Evolutionary conservation across 108 stramenopile genomes (phyloP).

Genomic region (Epithemia pelagica): DNA sequence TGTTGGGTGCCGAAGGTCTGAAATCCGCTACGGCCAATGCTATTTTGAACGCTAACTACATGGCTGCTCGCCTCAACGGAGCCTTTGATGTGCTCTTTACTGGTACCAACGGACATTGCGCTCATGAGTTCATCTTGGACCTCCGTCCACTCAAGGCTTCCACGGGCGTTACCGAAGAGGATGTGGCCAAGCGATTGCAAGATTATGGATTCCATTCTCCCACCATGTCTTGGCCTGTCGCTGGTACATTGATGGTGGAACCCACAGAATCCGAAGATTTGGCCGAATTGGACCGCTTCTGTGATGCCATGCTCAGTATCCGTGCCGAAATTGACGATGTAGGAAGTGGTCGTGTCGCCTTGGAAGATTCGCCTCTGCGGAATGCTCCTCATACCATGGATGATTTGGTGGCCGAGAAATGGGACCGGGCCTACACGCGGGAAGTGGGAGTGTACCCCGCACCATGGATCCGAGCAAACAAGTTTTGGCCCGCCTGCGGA

Average conservation of each 20-base stretch:
- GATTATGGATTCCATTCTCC: conserved; percentile 99
- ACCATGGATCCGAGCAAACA: conserved; percentile 90
- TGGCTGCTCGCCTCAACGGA: conserved; percentile 89
- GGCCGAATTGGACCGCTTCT: conserved; percentile 95
- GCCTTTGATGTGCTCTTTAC: conserved; percentile 87
- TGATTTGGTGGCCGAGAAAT: conserved; percentile 74
- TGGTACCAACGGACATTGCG: conserved; percentile 96
- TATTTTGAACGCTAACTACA: conserved; percentile 99
- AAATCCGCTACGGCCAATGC: conserved; percentile 86
- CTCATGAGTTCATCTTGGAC: conserved; percentile 99
- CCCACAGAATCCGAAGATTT: conserved; percentile 98
- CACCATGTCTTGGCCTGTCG: conserved; percentile 99
- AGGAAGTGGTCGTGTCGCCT: conserved; percentile 74
- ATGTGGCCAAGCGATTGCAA: conserved; percentile 93
- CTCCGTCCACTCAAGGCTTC: conserved; percentile 90
- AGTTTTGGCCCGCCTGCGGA: conserved; percentile 98
- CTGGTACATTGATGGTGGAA: conserved; percentile 98
- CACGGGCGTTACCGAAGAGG: conserved; percentile 93
- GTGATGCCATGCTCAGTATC: conserved; percentile 96
- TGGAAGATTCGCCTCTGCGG: conserved; percentile 88
- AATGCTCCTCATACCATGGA: conserved; percentile 96
- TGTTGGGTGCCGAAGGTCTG: conserved; percentile 92
- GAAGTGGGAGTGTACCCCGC: conserved; percentile 92
- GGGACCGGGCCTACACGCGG: conserved; percentile 86
- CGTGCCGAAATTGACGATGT: conserved; percentile 97